phyloP scores from a whole-genome alignment of 164 flowering plant species.

The Dillenia turbinata region DNA sequence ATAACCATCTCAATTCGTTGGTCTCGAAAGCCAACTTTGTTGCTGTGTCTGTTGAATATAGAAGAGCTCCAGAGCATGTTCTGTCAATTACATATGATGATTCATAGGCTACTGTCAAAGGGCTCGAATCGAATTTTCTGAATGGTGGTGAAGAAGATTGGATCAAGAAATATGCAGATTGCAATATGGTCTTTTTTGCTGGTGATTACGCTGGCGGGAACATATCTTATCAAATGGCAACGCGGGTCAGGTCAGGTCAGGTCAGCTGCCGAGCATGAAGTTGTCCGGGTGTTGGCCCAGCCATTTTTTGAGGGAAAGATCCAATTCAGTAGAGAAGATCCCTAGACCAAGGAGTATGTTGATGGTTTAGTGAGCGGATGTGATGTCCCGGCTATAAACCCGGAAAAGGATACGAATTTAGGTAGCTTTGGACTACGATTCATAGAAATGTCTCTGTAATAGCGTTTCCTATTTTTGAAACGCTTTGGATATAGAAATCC shows the following conservation, averaged over 20 bases:
- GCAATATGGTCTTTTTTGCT: conserved; percentile 14
- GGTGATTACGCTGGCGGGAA: conserved; percentile 38
- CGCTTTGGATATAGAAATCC: too few relatives aligned
- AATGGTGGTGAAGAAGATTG: conserved; percentile 24
- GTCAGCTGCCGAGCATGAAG: conserved; percentile 3
- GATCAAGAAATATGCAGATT: conserved; percentile 28
- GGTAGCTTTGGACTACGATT: not conserved
- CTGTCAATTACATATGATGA: conserved; percentile 20
- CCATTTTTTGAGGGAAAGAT: conserved; percentile 19
- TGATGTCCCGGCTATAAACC: too few relatives aligned
- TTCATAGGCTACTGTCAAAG: conserved; percentile 16
- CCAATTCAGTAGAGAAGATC: not conserved
- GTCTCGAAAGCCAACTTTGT: conserved; percentile 20
- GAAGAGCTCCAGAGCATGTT: conserved; percentile 23
- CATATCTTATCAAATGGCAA: conserved; percentile 12
- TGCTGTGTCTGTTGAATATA: conserved; percentile 28
- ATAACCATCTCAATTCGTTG: conserved; percentile 11
- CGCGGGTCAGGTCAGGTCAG: conserved; percentile 5
- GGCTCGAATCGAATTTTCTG: conserved; percentile 19
- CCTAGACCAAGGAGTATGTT: too few relatives aligned
- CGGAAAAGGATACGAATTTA: too few relatives aligned
- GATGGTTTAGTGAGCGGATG: too few relatives aligned
- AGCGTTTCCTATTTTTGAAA: too few relatives aligned
- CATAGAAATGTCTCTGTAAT: too few relatives aligned
- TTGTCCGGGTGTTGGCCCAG: conserved; percentile 13